Conservation (phyloP, 108 stramenopile genomes). For the Skeletonema costatum region DNA sequence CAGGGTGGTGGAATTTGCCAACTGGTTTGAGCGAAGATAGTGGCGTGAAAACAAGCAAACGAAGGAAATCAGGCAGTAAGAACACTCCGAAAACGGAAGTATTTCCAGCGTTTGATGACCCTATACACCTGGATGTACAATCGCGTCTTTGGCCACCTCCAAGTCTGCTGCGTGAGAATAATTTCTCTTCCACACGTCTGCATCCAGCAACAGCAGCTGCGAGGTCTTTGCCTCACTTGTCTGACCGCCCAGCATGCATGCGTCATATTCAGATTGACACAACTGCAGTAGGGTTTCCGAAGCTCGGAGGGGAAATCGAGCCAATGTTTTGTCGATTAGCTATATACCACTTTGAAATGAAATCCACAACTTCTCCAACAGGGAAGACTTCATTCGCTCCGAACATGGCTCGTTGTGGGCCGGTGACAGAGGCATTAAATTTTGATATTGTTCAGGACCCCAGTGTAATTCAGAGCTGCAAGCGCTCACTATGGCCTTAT, state of each 20-base stretch:
- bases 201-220: constrained; percentile 81
- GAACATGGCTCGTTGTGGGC: constrained; percentile 70
- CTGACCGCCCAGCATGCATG: constrained; percentile 80
- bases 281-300: constrained; percentile 84
- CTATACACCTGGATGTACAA: constrained; percentile 51
- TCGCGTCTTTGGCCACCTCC: constrained; percentile 73
- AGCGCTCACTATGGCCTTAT: constrained; percentile 71
- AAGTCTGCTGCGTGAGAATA: constrained; percentile 63
- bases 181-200: constrained; percentile 62
- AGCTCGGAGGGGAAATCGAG: constrained; percentile 82
- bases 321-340: constrained; percentile 86
- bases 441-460: constrained; percentile 85
- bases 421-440: constrained; percentile 76
- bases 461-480: constrained; percentile 63
- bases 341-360: constrained; percentile 85
- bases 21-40: constrained; percentile 20
- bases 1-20: constrained; percentile 64
- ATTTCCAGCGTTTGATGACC: constrained; percentile 53
- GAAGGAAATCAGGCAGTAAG: not conserved
- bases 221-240: constrained; percentile 75
- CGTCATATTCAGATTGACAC: constrained; percentile 89
- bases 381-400: constrained; percentile 45
- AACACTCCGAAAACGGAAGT: constrained; percentile 39
- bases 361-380: constrained; percentile 21
- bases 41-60: not conserved